phyloP scores from a whole-genome alignment of 768 basidiomycete genomes.

The Trametes elegans region DNA sequence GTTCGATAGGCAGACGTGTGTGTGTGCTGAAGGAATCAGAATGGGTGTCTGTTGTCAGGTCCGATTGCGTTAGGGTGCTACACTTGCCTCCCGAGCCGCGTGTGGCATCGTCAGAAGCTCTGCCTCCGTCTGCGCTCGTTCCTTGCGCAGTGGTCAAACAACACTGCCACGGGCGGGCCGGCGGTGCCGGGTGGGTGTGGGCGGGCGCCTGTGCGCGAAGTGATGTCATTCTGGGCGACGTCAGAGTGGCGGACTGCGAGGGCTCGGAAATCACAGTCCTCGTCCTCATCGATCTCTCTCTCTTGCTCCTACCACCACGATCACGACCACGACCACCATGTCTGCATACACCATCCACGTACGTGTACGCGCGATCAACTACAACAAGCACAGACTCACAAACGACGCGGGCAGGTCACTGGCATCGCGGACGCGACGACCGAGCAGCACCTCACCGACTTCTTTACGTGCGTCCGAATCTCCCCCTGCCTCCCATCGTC shows the following conservation, averaged over 20 bases:
- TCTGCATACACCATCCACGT: slow-evolving; percentile 24
- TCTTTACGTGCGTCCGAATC: slow-evolving; percentile 65
- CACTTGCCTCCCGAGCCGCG: slow-evolving; percentile 33
- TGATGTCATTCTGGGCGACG: too few species aligned
- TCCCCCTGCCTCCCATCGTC: neutral
- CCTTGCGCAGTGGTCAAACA: too few species aligned
- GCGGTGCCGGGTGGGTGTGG: too few species aligned
- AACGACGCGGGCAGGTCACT: neutral
- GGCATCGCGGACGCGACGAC: slow-evolving; percentile 66
- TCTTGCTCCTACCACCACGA: neutral
- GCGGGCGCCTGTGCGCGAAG: too few species aligned
- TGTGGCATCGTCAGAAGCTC: too few species aligned
- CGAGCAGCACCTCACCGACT: slow-evolving; percentile 68
- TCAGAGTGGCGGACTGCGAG: neutral
- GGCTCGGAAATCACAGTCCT: neutral
- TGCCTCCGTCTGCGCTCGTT: too few species aligned
- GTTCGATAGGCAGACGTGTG: neutral
- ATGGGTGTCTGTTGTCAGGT: slow-evolving; percentile 19
- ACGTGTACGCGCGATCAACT: neutral
- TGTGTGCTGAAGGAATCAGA: neutral
- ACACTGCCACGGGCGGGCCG: too few species aligned
- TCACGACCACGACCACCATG: slow-evolving; percentile 17
- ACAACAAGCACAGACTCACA: too few species aligned
- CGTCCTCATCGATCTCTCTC: neutral
- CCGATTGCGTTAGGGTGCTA: too few species aligned